Percentiles rank a stretch among this genome's conserved stretches.
phyloP scores from a whole-genome alignment of 345 rosid genomes.

The Combretum micranthum region DNA sequence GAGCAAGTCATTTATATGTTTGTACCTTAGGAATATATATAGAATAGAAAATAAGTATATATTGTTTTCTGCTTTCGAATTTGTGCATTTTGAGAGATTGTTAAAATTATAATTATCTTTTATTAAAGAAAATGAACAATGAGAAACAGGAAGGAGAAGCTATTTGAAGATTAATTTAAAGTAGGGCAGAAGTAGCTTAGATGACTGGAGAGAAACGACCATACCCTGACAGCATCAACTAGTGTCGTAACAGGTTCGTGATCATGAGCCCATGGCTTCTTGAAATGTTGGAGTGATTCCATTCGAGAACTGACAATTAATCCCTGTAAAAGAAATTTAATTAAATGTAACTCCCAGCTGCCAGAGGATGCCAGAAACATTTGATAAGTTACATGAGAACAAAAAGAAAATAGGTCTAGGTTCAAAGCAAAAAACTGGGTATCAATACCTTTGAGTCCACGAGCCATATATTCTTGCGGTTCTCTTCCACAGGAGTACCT shows the following conservation, averaged over 20 bases:
- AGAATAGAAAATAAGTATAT: too few relatives aligned
- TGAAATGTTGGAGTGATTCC: conserved; percentile 88
- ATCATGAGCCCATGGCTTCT: conserved; percentile 96
- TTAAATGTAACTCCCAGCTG: conserved; percentile 1
- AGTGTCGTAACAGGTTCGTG: conserved; percentile 66
- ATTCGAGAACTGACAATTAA: conserved; percentile 76
- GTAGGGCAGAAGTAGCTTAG: not conserved
- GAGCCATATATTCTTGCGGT: conserved; percentile 82
- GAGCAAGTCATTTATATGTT: conserved; percentile 4
- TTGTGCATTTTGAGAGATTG: too few relatives aligned
- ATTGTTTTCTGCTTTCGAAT: too few relatives aligned
- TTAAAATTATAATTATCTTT: too few relatives aligned
- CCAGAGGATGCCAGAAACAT: not conserved
- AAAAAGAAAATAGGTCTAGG: too few relatives aligned
- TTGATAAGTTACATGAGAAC: too few relatives aligned
- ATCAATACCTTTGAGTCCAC: conserved; percentile 86
- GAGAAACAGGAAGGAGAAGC: too few relatives aligned
- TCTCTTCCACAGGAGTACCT: conserved; percentile 61
- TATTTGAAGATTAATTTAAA: too few relatives aligned
- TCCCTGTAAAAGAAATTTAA: conserved; percentile 41
- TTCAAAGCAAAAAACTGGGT: not conserved
- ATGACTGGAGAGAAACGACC: conserved; percentile 14
- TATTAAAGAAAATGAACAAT: too few relatives aligned
- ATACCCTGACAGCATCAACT: conserved; percentile 66
- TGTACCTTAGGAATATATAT: too few relatives aligned